phyloP scores from a whole-genome alignment of 495 filamentous ascomycete species.

The Bathelium albidoporum region DNA sequence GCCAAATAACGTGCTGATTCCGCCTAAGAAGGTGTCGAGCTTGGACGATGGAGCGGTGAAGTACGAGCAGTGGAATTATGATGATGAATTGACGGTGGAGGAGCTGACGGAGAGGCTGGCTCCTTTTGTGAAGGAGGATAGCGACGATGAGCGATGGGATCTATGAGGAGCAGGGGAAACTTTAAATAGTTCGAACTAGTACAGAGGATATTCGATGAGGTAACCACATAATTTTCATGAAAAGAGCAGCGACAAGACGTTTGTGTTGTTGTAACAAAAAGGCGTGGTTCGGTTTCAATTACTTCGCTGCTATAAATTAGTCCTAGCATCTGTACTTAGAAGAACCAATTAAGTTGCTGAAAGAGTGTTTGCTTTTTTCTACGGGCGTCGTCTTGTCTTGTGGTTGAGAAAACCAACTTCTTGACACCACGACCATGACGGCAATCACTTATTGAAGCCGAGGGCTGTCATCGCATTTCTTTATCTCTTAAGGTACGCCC shows the following conservation, averaged over 20 bases:
- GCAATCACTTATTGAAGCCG: too few species aligned
- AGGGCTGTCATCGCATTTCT: too few species aligned
- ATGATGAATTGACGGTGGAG: slow-evolving; percentile 50
- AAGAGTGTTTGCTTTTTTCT: too few species aligned
- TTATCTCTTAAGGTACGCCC: too few species aligned
- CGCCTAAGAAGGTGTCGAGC: slow-evolving; percentile 47
- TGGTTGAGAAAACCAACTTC: too few species aligned
- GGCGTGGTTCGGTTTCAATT: neutral
- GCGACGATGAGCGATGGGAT: neutral
- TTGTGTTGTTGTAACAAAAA: neutral
- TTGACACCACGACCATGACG: too few species aligned
- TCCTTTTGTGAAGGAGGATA: slow-evolving; percentile 33
- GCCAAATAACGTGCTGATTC: slow-evolving; percentile 58
- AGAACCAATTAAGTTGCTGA: neutral
- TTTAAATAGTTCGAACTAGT: neutral
- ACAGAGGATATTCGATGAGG: too few species aligned
- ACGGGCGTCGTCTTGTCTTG: too few species aligned
- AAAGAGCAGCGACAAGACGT: neutral
- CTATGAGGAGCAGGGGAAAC: neutral
- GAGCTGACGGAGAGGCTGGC: slow-evolving; percentile 51
- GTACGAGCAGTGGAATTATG: slow-evolving; percentile 20
- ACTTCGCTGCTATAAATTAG: neutral
- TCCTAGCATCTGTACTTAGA: neutral
- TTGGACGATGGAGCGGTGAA: slow-evolving; percentile 8
- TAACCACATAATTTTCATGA: too few species aligned